phyloP scores from a whole-genome alignment of 73 alveolate species.

The Stentor coeruleus region DNA sequence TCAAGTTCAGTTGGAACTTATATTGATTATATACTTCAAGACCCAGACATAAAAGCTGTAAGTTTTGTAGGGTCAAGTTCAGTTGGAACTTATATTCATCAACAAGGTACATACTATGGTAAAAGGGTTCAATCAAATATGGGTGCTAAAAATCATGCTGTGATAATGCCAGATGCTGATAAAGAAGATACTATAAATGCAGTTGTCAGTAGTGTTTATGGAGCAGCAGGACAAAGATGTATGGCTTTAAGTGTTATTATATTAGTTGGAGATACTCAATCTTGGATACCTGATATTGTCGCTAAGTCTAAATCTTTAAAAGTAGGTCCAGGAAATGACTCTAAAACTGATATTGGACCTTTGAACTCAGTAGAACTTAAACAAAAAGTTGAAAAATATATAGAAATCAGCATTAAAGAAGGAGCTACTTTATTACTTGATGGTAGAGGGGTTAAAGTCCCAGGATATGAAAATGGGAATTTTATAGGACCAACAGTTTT shows the following conservation, averaged over 20 bases:
- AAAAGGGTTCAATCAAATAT: slow-evolving; percentile 89
- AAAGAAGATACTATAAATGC: slow-evolving; percentile 77
- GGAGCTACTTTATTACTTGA: slow-evolving; percentile 82
- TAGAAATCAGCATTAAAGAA: slow-evolving; percentile 74
- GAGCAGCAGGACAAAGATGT: slow-evolving; percentile 92
- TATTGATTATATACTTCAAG: slow-evolving; percentile 82
- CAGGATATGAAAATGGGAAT: slow-evolving; percentile 68
- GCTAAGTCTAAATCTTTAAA: slow-evolving; percentile 69
- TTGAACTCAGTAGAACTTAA: slow-evolving; percentile 31
- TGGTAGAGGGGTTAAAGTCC: slow-evolving; percentile 77
- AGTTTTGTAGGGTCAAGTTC: slow-evolving; percentile 92
- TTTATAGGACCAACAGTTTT: slow-evolving; percentile 86
- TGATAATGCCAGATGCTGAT: slow-evolving; percentile 89
- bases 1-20: slow-evolving; percentile 92
- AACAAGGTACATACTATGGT: slow-evolving; percentile 69
- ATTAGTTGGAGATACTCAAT: slow-evolving; percentile 78
- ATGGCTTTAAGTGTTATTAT: slow-evolving; percentile 94
- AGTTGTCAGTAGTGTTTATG: slow-evolving; percentile 30
- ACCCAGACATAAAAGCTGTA: slow-evolving; percentile 81
- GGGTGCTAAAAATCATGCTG: slow-evolving; percentile 95
- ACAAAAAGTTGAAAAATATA: slow-evolving; percentile 45
- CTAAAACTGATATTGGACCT: slow-evolving; percentile 80
- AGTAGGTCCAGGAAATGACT: slow-evolving; percentile 75
- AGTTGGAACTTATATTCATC: slow-evolving; percentile 92
- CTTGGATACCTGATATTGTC: slow-evolving; percentile 79